These are phyloP conservation scores for Leccinum pallidistipes DNA, from an alignment of 1,284 basidiomycete species.

Conservation along the genomic window DNA sequence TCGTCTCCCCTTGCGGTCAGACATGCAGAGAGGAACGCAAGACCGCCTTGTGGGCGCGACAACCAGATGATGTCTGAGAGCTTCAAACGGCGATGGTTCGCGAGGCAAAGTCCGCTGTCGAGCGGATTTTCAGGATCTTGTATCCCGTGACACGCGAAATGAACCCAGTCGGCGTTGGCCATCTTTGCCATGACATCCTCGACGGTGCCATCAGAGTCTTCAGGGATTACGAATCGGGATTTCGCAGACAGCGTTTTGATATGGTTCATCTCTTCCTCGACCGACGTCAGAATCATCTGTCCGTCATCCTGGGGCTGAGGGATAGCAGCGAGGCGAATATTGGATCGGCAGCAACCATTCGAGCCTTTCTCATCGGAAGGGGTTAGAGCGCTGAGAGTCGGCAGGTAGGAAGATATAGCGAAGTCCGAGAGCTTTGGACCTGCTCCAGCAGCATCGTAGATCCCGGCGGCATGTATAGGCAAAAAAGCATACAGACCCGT, in stretches of 20 bases:
- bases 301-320: background rate
- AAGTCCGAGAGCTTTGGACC: background rate
- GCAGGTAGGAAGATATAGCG: background rate
- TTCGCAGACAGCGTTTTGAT: background rate
- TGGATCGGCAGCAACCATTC: background rate
- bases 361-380: background rate
- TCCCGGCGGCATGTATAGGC: background rate
- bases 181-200: background rate
- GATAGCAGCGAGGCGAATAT: background rate
- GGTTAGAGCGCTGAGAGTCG: background rate
- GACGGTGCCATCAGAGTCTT: background rate
- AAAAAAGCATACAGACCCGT: background rate
- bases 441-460: background rate
- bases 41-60: background rate
- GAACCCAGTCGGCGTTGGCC: background rate
- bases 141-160: background rate
- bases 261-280: background rate
- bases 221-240: background rate
- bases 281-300: background rate
- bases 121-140: background rate
- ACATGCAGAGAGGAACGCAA: background rate
- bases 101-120: background rate
- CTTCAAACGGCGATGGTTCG: background rate
- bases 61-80: background rate
- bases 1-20: background rate